These are phyloP conservation scores for Nakazawaea wyomingensis DNA, from an alignment of 805 yeast genomes.

Conservation along the genomic window DNA sequence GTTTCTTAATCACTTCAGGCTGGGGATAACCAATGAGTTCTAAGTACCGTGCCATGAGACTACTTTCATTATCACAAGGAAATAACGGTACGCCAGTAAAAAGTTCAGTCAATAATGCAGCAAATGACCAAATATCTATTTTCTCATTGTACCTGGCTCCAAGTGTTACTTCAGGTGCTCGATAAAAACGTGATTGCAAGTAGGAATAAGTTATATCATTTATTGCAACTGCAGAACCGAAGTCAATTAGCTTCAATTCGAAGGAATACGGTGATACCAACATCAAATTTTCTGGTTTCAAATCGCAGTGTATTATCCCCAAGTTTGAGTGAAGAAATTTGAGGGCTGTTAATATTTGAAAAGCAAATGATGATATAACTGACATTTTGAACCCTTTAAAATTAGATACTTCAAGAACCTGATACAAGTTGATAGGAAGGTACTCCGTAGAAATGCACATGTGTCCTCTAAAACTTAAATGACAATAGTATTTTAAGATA, in stretches of 20 bases:
- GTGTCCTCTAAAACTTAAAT: constrained; percentile 77
- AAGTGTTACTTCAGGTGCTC: constrained; percentile 74
- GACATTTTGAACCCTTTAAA: constrained; percentile 44
- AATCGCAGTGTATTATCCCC: constrained; percentile 73
- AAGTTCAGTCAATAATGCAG: constrained; percentile 86
- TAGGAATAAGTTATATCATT: constrained; percentile 43
- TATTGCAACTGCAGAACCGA: constrained; percentile 59
- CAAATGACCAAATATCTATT: constrained; percentile 87
- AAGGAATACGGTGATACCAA: constrained; percentile 37
- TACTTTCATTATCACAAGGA: constrained; percentile 45
- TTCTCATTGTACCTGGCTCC: constrained; percentile 56
- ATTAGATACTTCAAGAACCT: constrained; percentile 44
- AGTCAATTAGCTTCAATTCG: constrained; percentile 68
- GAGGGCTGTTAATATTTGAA: constrained; percentile 55
- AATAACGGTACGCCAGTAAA: constrained; percentile 50
- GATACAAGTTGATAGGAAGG: constrained; percentile 61
- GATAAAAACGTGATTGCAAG: constrained; percentile 61
- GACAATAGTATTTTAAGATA: constrained; percentile 55
- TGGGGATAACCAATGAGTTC: constrained; percentile 45
- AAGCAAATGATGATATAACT: constrained; percentile 40
- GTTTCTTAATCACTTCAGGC: constrained; percentile 30
- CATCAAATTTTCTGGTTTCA: constrained; percentile 83
- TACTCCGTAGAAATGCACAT: constrained; percentile 77
- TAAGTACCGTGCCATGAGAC: constrained; percentile 37
- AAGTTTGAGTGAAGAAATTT: constrained; percentile 46